phyloP scores from a whole-genome alignment of 352 stramenopile species.

The Phytophthora tubulina region DNA sequence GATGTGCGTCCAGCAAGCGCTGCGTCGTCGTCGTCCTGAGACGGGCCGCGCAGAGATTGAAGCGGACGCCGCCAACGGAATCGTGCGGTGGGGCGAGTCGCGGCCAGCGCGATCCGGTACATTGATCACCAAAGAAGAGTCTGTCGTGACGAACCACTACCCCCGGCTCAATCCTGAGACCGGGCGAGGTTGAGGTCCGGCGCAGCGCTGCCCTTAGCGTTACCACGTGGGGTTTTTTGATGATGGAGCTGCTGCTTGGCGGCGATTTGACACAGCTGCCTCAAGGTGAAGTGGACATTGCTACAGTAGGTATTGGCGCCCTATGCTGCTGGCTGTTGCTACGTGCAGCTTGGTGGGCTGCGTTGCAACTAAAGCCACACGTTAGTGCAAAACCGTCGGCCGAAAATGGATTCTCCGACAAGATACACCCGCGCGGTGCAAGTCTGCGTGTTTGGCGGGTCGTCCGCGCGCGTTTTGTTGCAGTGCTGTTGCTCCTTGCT shows the following conservation, averaged over 20 bases:
- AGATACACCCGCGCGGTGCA: background rate
- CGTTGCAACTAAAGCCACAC: too few species aligned
- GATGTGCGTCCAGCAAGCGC: constrained; percentile 2
- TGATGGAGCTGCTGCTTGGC: constrained; percentile 8
- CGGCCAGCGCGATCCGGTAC: too few species aligned
- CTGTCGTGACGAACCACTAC: constrained; percentile 17
- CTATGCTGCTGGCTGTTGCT: background rate
- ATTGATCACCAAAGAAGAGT: background rate
- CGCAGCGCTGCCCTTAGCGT: background rate
- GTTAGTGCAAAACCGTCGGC: background rate
- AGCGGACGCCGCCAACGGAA: background rate
- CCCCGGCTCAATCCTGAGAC: constrained; percentile 32
- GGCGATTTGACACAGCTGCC: constrained; percentile 20
- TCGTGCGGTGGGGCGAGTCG: background rate
- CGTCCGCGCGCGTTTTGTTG: too few species aligned
- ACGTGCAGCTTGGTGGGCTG: too few species aligned
- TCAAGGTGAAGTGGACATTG: background rate
- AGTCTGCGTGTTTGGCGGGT: background rate
- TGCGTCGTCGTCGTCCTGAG: constrained; percentile 19
- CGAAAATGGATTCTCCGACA: background rate
- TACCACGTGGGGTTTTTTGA: background rate
- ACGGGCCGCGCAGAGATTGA: background rate
- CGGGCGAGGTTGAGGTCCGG: background rate
- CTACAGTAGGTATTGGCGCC: too few species aligned
- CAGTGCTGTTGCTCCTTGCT: background rate